These are phyloP conservation scores for Solanum medicagineum DNA, from an alignment of 257 asterid genomes.

Conservation along the genomic window DNA sequence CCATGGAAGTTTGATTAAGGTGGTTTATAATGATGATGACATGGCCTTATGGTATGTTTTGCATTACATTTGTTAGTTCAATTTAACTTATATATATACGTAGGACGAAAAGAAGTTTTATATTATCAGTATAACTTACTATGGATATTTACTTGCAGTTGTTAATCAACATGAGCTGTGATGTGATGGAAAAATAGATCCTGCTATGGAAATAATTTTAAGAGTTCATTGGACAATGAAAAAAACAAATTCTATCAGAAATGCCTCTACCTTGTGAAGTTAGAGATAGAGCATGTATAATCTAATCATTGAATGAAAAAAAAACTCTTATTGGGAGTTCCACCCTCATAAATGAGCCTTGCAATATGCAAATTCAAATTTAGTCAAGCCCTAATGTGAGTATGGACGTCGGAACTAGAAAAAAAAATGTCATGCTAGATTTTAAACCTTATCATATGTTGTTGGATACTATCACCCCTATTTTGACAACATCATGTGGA, in stretches of 20 bases:
- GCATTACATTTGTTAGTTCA: neutral
- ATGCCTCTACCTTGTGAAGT: neutral
- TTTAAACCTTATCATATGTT: neutral
- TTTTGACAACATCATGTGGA: neutral
- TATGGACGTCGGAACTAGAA: fast-evolving
- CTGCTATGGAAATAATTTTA: neutral
- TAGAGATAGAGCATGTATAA: fast-evolving
- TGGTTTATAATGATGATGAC: neutral
- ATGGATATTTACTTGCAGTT: no score
- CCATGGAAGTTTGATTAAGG: neutral
- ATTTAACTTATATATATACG: neutral
- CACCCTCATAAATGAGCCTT: neutral
- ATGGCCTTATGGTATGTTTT: neutral
- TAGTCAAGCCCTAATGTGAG: neutral
- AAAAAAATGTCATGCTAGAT: neutral
- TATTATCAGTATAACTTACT: no score
- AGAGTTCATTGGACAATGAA: no score
- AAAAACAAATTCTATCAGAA: no score
- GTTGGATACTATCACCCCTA: neutral
- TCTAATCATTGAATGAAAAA: neutral
- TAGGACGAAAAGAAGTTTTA: neutral
- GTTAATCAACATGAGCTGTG: neutral
- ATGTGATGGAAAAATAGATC: neutral
- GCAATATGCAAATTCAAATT: neutral
- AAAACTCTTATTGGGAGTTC: fast-evolving